These are phyloP conservation scores for Aureobasidium melanogenum DNA, from an alignment of 2,329 filamentous ascomycete species.

Conservation along the genomic window DNA sequence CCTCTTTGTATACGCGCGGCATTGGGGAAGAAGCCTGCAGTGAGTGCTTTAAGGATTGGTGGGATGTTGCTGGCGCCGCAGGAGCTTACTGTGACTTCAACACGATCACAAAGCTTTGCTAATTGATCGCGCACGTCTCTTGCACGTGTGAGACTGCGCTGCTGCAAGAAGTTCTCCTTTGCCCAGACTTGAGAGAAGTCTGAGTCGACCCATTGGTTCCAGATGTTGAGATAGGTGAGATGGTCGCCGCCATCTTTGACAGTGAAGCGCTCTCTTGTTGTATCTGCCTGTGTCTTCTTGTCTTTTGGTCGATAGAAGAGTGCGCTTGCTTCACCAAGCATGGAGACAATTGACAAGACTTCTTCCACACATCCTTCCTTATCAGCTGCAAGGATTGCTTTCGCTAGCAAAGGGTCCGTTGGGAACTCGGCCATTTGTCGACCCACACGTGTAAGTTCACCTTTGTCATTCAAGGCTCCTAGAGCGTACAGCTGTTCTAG, in stretches of 20 bases:
- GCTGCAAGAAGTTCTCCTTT: slow-evolving; percentile 88
- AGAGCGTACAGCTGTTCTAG: slow-evolving; percentile 87
- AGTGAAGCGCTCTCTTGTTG: slow-evolving; percentile 79
- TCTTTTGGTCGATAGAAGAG: slow-evolving; percentile 95
- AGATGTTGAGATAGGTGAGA: slow-evolving; percentile 80
- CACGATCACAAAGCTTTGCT: slow-evolving; percentile 81
- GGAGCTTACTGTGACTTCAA: slow-evolving; percentile 66
- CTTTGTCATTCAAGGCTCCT: slow-evolving; percentile 78
- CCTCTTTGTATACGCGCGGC: slow-evolving; percentile 74
- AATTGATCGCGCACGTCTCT: slow-evolving; percentile 90
- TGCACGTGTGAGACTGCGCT: slow-evolving; percentile 77
- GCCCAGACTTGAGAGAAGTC: slow-evolving; percentile 85
- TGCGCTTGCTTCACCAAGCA: slow-evolving; percentile 80
- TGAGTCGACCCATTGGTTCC: slow-evolving; percentile 88
- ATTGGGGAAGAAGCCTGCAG: slow-evolving; percentile 90
- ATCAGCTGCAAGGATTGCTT: slow-evolving; percentile 78
- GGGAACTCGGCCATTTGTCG: slow-evolving; percentile 95
- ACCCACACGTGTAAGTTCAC: slow-evolving; percentile 81
- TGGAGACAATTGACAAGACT: slow-evolving; percentile 84
- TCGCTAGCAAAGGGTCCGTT: slow-evolving; percentile 83
- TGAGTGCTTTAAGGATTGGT: slow-evolving; percentile 80
- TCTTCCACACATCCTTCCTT: slow-evolving; percentile 91
- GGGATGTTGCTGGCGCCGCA: slow-evolving; percentile 62
- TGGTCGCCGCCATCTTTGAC: slow-evolving; percentile 88
- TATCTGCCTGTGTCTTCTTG: slow-evolving; percentile 93